A percentile compares a stretch with the other conserved stretches of the same genome.
Evolutionary conservation across 1,284 basidiomycete genomes (phyloP).

Genomic region (Boletus mariae): DNA sequence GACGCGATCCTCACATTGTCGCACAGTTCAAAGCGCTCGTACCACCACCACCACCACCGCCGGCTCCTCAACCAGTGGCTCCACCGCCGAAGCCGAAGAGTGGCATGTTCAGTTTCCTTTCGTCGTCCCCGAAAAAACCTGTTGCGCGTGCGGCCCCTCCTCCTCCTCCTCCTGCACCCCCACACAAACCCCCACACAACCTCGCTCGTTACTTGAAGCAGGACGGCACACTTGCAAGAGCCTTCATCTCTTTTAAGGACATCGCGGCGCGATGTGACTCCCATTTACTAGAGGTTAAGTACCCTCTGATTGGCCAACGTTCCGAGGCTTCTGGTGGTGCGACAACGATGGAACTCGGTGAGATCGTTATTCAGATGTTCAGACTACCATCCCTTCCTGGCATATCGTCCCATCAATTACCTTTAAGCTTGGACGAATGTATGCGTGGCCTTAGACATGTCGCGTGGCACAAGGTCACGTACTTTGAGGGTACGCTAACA

Average conservation of each 20-base stretch:
- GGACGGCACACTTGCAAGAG: constrained; percentile 76
- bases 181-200: constrained; percentile 55
- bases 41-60: constrained; percentile 33
- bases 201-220: constrained; percentile 80
- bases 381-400: constrained; percentile 85
- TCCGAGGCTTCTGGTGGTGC: constrained; percentile 53
- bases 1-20: constrained; percentile 77
- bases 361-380: constrained; percentile 85
- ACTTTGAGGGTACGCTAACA: constrained; percentile 90
- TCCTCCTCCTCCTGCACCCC: constrained; percentile 28
- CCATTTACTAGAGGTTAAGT: constrained; percentile 77
- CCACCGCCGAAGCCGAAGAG: constrained; percentile 49
- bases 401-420: constrained; percentile 73
- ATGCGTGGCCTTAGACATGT: constrained; percentile 84
- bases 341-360: constrained; percentile 64
- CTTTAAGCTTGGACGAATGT: constrained; percentile 91
- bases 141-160: constrained; percentile 39
- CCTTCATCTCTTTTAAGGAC: constrained; percentile 84
- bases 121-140: constrained; percentile 70
- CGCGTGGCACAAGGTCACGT: constrained; percentile 88
- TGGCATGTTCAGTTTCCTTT: constrained; percentile 75
- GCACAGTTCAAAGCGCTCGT: constrained; percentile 64
- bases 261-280: constrained; percentile 79
- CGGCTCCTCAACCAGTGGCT: constrained; percentile 41
- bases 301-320: constrained; percentile 78